Conservation (phyloP, 805 yeast genomes). For the Starmerella apis region DNA sequence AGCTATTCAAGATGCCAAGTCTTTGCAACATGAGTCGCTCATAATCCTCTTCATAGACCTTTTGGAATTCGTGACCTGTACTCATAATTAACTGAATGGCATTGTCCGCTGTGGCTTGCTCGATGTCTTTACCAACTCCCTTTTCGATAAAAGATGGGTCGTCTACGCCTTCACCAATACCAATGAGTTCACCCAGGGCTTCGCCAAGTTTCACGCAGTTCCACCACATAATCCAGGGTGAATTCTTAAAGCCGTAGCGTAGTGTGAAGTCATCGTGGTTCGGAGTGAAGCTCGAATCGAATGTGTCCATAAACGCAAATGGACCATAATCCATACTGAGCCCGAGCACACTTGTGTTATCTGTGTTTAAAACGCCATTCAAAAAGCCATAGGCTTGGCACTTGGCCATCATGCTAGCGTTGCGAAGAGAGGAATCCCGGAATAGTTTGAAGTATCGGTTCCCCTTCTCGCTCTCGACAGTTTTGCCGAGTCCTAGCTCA, state of each 20-base stretch:
- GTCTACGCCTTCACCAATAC: slow-evolving; percentile 50
- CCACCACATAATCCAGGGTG: slow-evolving; percentile 89
- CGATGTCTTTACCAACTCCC: slow-evolving; percentile 30
- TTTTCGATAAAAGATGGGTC: slow-evolving; percentile 36
- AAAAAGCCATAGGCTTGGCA: slow-evolving; percentile 90
- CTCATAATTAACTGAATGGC: slow-evolving; percentile 58
- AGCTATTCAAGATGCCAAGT: slow-evolving; percentile 49
- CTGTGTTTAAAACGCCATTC: slow-evolving; percentile 91
- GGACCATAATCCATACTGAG: slow-evolving; percentile 91
- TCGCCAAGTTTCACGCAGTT: slow-evolving; percentile 79
- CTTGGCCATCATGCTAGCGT: slow-evolving; percentile 65
- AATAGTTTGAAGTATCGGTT: slow-evolving; percentile 57
- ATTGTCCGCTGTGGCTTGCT: slow-evolving; percentile 38
- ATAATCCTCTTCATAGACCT: slow-evolving; percentile 49
- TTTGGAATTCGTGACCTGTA: slow-evolving; percentile 57
- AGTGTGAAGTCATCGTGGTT: slow-evolving; percentile 70
- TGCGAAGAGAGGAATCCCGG: slow-evolving; percentile 57
- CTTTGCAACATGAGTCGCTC: slow-evolving; percentile 49
- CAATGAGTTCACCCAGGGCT: slow-evolving; percentile 67
- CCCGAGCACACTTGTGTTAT: slow-evolving; percentile 84
- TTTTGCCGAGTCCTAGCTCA: slow-evolving; percentile 12
- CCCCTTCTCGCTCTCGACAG: slow-evolving; percentile 18
- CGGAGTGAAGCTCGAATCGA: slow-evolving; percentile 72
- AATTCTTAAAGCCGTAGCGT: slow-evolving; percentile 71
- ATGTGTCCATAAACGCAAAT: slow-evolving; percentile 78